phyloP scores from a whole-genome alignment of 805 yeast species.

The Hagleromyces aurorensis region DNA sequence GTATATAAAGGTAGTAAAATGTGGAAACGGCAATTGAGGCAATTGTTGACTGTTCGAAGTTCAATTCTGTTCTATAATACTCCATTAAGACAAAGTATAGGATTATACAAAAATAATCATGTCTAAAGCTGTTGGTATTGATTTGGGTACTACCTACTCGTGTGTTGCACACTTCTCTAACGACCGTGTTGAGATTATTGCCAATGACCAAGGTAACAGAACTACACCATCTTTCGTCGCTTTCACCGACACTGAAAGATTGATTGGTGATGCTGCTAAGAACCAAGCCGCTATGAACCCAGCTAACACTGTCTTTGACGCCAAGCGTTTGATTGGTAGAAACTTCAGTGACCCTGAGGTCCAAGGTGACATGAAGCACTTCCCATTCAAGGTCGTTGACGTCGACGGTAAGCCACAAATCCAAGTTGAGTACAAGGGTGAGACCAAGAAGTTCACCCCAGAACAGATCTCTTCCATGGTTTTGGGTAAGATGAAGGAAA shows the following conservation, averaged over 20 bases:
- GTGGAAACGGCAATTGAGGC: too few relatives aligned
- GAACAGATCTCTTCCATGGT: conserved; percentile 95
- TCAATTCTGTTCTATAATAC: too few relatives aligned
- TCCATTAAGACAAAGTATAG: too few relatives aligned
- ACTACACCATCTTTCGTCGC: conserved; percentile 97
- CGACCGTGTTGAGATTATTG: conserved; percentile 89
- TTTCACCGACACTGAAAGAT: conserved; percentile 90
- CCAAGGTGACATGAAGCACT: conserved; percentile 57
- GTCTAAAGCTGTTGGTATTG: conserved; percentile 57
- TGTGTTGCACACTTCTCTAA: conserved; percentile 87
- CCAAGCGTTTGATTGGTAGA: conserved; percentile 86
- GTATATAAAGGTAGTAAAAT: too few relatives aligned
- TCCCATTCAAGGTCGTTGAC: conserved; percentile 77
- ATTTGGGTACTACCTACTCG: conserved; percentile 95
- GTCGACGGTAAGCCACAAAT: conserved; percentile 82
- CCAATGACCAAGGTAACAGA: conserved; percentile 98
- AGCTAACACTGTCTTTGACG: conserved; percentile 85
- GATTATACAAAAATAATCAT: too few relatives aligned
- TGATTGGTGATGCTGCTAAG: conserved; percentile 97
- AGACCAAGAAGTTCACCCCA: conserved; percentile 78
- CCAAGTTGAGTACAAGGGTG: conserved; percentile 84
- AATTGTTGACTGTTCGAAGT: too few relatives aligned
- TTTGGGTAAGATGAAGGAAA: conserved; percentile 85
- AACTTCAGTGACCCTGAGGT: conserved; percentile 52
- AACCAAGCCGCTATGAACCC: conserved; percentile 98